Percentiles rank a stretch among this genome's conserved stretches.
phyloP scores from a whole-genome alignment of 2,329 filamentous ascomycete species.

The Sporothrix mexicana region DNA sequence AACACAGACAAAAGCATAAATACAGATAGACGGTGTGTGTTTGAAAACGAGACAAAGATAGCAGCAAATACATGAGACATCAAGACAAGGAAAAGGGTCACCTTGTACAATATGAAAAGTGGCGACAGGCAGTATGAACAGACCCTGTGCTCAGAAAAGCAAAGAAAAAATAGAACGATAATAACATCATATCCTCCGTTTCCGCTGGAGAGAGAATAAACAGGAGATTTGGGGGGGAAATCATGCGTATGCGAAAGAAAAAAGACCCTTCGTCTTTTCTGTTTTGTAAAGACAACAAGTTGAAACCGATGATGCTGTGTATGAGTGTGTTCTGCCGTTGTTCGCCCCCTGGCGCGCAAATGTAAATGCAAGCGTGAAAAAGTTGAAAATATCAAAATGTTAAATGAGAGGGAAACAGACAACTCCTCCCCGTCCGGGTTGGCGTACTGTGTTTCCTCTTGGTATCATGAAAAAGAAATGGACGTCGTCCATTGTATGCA shows the following conservation, averaged over 20 bases:
- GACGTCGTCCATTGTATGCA: constrained; percentile 14
- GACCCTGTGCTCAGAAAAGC: background rate
- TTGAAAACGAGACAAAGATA: background rate
- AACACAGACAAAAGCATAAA: constrained; percentile 13
- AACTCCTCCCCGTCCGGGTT: background rate
- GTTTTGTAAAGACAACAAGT: background rate
- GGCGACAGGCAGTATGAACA: background rate
- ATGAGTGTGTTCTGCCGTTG: constrained; percentile 9
- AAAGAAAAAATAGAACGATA: background rate
- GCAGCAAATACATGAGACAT: constrained; percentile 12
- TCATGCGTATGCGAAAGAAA: background rate
- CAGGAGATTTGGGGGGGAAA: background rate
- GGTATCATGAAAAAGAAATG: constrained; percentile 24
- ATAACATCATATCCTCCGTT: background rate
- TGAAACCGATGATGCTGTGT: constrained; percentile 7
- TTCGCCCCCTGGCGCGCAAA: constrained; percentile 10
- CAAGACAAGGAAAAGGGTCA: background rate
- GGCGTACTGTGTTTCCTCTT: constrained; percentile 13
- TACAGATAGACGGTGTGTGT: background rate
- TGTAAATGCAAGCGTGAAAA: constrained; percentile 18
- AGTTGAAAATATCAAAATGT: background rate
- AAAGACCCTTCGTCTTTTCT: constrained; percentile 4
- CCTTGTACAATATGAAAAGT: background rate
- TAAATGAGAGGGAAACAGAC: constrained; percentile 6
- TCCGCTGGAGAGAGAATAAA: background rate